Base-by-base conservation (phyloP, 371 early-diverging fungal species). In the Mucor mucedo region DNA sequence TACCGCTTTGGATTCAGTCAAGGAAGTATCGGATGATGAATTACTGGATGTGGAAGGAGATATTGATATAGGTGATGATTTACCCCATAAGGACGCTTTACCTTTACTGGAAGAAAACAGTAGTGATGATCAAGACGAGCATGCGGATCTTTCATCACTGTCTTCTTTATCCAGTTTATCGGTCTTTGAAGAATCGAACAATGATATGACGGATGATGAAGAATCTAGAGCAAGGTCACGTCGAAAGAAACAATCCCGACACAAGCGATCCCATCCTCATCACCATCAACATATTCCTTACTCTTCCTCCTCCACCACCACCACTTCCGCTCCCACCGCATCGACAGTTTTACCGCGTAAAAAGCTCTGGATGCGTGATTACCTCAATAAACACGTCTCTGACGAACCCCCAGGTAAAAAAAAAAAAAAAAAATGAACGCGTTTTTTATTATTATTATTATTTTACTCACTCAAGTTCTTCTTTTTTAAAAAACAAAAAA, bases 351-450 rank as follows among this genome's bases (percentile, higher is more conserved):
- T 70, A 28, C 70, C 70, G 4, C 33, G 70, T 32, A 70, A 70
- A n/a, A 70, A 70, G 30, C 48, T 70, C 5, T 70, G 70, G 70
- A 45, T 66, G 58, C 62, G 62, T 9, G 61, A 70, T 40, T 70
- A 70, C 35, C 11, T 68, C 5, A 68, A 41, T 10, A 62, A 62
- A 28, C 38, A 48, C n/a, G 5, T 38, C 7, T 10, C 45, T n/a
- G 47, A 35, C 35, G 14, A 33, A 35, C n/a, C 42, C 14, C 13
- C 42, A 14, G 48, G 30, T 47, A 45, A 57, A 55, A 41, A 27
- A 55, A 21, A 8, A n/a, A n/a, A n/a, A n/a, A n/a, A n/a, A n/a
- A n/a, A n/a, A n/a, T n/a, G n/a, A n/a, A n/a, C n/a, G 4, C 32
- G 6, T 10, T 13, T 28, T 50, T 38, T 21, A 38, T 53, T 21